phyloP scores from a whole-genome alignment of 495 filamentous ascomycete species.

The Hypomontagnella submonticulosa region DNA sequence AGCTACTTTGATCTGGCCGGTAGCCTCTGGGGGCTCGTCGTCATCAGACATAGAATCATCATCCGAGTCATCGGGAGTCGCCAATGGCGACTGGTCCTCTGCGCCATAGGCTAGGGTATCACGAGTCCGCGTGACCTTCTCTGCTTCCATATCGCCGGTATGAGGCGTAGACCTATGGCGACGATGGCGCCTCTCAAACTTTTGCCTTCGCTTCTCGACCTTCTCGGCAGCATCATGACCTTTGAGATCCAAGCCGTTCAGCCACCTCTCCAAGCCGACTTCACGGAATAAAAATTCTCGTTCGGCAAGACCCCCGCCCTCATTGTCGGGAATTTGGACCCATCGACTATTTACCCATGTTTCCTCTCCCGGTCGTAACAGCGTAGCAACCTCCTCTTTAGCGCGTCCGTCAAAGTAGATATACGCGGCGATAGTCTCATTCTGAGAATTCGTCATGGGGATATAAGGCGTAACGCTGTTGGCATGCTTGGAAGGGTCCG shows the following conservation, averaged over 20 bases:
- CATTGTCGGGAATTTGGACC: slow-evolving; percentile 91
- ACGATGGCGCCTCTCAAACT: slow-evolving; percentile 85
- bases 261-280: slow-evolving; percentile 93
- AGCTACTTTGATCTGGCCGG: slow-evolving; percentile 98
- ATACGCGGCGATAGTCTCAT: slow-evolving; percentile 97
- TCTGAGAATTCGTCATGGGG: slow-evolving; percentile 85
- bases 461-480: slow-evolving; percentile 85
- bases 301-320: slow-evolving; percentile 94
- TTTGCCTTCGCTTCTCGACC: slow-evolving; percentile 85
- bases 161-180: slow-evolving; percentile 68
- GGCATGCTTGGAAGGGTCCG: slow-evolving; percentile 55
- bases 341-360: slow-evolving; percentile 99
- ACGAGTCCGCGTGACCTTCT: slow-evolving; percentile 51
- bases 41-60: slow-evolving; percentile 83
- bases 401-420: slow-evolving; percentile 97
- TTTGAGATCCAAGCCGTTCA: slow-evolving; percentile 92
- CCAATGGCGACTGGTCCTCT: slow-evolving; percentile 76
- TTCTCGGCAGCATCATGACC: slow-evolving; percentile 86
- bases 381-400: slow-evolving; percentile 96
- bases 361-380: slow-evolving; percentile 92
- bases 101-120: slow-evolving; percentile 80
- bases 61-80: slow-evolving; percentile 77
- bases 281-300: slow-evolving; percentile 98
- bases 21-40: slow-evolving; percentile 90
- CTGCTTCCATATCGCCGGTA: slow-evolving; percentile 62